A percentile compares a stretch with the other conserved stretches of the same genome.
Evolutionary conservation across 2,329 filamentous ascomycete genomes (phyloP).

Genomic region (Gaeumannomyces sp.): DNA sequence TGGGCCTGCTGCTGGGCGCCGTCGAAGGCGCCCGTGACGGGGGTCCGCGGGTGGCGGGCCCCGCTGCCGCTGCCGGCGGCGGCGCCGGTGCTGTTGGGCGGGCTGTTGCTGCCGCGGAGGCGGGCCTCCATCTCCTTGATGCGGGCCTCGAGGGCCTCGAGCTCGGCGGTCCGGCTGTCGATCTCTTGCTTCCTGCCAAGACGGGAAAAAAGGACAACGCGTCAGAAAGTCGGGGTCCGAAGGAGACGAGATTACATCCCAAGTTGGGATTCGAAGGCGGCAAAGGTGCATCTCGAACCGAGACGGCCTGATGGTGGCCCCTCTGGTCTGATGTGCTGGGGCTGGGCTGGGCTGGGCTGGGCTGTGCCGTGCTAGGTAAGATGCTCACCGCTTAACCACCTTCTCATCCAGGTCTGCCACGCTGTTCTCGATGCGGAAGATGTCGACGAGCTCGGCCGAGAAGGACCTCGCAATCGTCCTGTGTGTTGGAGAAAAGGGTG

Average conservation of each 20-base stretch:
- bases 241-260: background rate
- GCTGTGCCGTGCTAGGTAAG: background rate
- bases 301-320: slow-evolving; percentile 10
- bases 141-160: slow-evolving; percentile 77
- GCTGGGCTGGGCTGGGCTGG: background rate
- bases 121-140: slow-evolving; percentile 81
- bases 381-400: slow-evolving; percentile 72
- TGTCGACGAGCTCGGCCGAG: slow-evolving; percentile 76
- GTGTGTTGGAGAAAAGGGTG: slow-evolving; percentile 15
- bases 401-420: slow-evolving; percentile 67
- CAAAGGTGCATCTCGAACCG: background rate
- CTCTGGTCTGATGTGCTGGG: background rate
- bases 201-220: background rate
- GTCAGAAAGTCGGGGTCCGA: background rate
- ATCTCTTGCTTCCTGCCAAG: slow-evolving; percentile 69
- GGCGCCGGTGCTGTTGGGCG: slow-evolving; percentile 7
- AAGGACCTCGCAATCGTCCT: slow-evolving; percentile 87
- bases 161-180: slow-evolving; percentile 66
- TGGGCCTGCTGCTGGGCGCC: slow-evolving; percentile 12
- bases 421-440: slow-evolving; percentile 81
- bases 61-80: slow-evolving; percentile 15
- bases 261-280: background rate
- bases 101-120: slow-evolving; percentile 32
- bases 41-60: slow-evolving; percentile 23
- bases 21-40: slow-evolving; percentile 23